These are phyloP conservation scores for Claviceps pazoutovae DNA, from an alignment of 2,329 filamentous ascomycete species.

Conservation along the genomic window DNA sequence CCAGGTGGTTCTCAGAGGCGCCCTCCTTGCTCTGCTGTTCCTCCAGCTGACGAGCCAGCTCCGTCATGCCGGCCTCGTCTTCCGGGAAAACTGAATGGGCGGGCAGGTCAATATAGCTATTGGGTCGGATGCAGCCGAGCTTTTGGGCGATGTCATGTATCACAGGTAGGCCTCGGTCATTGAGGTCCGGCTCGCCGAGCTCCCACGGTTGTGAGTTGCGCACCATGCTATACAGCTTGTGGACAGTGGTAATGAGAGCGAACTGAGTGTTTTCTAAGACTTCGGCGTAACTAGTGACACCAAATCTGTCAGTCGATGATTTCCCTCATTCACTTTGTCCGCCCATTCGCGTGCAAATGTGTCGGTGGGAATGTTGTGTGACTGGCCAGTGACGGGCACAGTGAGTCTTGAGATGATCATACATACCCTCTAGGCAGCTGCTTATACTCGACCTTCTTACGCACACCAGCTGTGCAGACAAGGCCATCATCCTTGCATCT, in stretches of 20 bases:
- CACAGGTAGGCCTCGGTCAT: slow-evolving; percentile 47
- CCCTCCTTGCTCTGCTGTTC: slow-evolving; percentile 29
- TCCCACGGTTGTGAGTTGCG: slow-evolving; percentile 44
- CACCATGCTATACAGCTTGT: slow-evolving; percentile 53
- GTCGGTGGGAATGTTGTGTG: too few species aligned
- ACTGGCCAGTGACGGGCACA: too few species aligned
- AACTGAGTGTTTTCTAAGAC: slow-evolving; percentile 53
- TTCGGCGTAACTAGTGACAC: slow-evolving; percentile 39
- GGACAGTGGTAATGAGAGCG: slow-evolving; percentile 48
- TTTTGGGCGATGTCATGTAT: slow-evolving; percentile 52
- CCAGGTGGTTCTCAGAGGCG: slow-evolving; percentile 17
- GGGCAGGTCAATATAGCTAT: slow-evolving; percentile 45
- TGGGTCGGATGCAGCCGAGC: slow-evolving; percentile 49
- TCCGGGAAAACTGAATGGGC: slow-evolving; percentile 47
- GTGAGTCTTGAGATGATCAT: neutral
- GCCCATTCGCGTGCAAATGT: too few species aligned
- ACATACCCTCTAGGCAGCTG: slow-evolving; percentile 47
- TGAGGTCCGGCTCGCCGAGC: slow-evolving; percentile 48
- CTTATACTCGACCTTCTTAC: slow-evolving; percentile 57
- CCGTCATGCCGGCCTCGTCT: slow-evolving; percentile 42
- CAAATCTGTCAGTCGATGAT: neutral
- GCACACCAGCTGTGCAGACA: slow-evolving; percentile 47
- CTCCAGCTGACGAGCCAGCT: slow-evolving; percentile 41
- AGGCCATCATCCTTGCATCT: slow-evolving; percentile 52
- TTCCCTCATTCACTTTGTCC: too few species aligned